These are phyloP conservation scores for Datisca glomerata DNA, from an alignment of 306 rosid species.

Conservation along the genomic window DNA sequence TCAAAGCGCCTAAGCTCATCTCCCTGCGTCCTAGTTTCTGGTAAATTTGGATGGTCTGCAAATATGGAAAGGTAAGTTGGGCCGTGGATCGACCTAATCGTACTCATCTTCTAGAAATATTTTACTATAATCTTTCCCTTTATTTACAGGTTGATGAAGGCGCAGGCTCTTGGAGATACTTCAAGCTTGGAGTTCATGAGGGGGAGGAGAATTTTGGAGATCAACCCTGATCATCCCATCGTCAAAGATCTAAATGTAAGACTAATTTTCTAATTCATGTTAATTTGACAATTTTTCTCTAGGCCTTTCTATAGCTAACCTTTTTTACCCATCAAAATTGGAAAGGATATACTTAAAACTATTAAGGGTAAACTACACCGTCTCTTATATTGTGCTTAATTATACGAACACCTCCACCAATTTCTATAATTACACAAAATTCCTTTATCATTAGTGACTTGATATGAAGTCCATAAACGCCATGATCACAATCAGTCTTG, in stretches of 20 bases:
- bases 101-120: background rate
- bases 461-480: too few relatives aligned
- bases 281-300: too few relatives aligned
- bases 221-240: slow-evolving; percentile 90
- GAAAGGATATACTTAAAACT: too few relatives aligned
- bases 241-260: slow-evolving; percentile 79
- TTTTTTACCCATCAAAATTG: too few relatives aligned
- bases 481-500: too few relatives aligned
- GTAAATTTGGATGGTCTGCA: slow-evolving; percentile 99
- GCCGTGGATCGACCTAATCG: background rate
- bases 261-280: background rate
- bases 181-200: slow-evolving; percentile 96
- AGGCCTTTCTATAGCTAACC: too few relatives aligned
- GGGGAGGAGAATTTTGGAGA: slow-evolving; percentile 95
- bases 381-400: too few relatives aligned
- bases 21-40: slow-evolving; percentile 99
- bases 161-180: slow-evolving; percentile 94
- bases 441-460: too few relatives aligned
- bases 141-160: slow-evolving; percentile 85
- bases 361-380: too few relatives aligned
- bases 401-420: too few relatives aligned
- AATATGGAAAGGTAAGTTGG: slow-evolving; percentile 86
- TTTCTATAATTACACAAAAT: too few relatives aligned
- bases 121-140: slow-evolving; percentile 5
- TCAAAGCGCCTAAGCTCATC: slow-evolving; percentile 97